Percentiles rank a stretch among this genome's conserved stretches.
phyloP scores from a whole-genome alignment of 2,329 filamentous ascomycete species.

The Zasmidium angulare region DNA sequence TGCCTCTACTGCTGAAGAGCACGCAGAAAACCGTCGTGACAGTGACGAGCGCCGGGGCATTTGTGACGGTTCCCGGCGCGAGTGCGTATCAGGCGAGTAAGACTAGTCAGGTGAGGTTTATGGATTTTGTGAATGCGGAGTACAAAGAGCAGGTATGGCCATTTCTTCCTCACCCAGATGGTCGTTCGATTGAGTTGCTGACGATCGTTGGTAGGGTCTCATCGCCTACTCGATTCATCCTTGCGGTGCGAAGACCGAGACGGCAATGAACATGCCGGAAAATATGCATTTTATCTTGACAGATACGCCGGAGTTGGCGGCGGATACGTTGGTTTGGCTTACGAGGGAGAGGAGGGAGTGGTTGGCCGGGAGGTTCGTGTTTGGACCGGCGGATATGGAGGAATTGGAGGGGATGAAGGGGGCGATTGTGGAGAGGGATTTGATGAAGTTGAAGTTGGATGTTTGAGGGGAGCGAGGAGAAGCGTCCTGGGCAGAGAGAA shows the following conservation, averaged over 20 bases:
- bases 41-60: slow-evolving; percentile 42
- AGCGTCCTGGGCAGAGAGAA: no score
- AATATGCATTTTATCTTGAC: slow-evolving; percentile 20
- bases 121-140: slow-evolving; percentile 47
- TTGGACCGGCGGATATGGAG: slow-evolving; percentile 40
- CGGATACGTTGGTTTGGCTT: slow-evolving; percentile 35
- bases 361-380: slow-evolving; percentile 39
- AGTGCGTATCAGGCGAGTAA: slow-evolving; percentile 6
- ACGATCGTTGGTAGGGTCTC: slow-evolving; percentile 36
- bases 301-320: slow-evolving; percentile 36
- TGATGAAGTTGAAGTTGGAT: slow-evolving; percentile 34
- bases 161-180: background rate
- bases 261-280: slow-evolving; percentile 41
- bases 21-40: slow-evolving; percentile 45
- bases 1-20: slow-evolving; percentile 43
- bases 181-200: background rate
- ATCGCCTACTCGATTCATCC: slow-evolving; percentile 47
- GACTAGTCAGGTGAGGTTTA: slow-evolving; percentile 35
- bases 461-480: background rate
- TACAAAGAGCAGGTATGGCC: slow-evolving; percentile 32
- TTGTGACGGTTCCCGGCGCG: background rate
- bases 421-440: slow-evolving; percentile 35
- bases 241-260: slow-evolving; percentile 47
- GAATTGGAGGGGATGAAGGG: slow-evolving; percentile 36
- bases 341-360: slow-evolving; percentile 37